phyloP scores from a whole-genome alignment of 441 rosid genomes.

The Syzygium syzygioides region DNA sequence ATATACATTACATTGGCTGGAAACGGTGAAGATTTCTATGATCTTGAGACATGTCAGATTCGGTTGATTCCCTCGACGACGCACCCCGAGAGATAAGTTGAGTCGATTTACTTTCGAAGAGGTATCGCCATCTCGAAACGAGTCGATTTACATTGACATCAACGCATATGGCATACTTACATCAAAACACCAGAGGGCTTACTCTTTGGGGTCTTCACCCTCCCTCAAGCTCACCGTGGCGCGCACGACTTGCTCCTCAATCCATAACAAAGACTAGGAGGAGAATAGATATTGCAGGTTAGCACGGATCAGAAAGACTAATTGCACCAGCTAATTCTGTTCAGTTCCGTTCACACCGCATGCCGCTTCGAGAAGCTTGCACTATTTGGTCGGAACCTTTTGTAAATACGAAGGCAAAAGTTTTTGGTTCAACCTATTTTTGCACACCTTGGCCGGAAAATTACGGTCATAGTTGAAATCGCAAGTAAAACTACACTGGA shows the following conservation, averaged over 20 bases:
- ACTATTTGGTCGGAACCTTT: not conserved
- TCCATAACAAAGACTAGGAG: not conserved
- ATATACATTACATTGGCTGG: not conserved
- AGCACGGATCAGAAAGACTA: not conserved
- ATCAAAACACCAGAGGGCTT: not conserved
- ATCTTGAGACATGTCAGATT: too few species aligned
- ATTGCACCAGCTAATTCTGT: not conserved
- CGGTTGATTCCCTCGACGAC: too few species aligned
- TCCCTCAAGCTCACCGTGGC: not conserved
- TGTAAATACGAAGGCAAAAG: not conserved
- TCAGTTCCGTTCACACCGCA: not conserved
- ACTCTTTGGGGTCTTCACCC: not conserved
- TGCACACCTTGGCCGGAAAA: not conserved
- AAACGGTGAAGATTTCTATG: not conserved
- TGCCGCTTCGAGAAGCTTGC: not conserved
- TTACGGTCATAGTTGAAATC: not conserved
- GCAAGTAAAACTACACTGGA: not conserved
- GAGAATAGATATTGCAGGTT: not conserved
- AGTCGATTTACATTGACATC: not conserved
- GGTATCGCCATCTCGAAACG: not conserved
- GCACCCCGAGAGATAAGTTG: not conserved
- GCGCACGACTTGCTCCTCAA: not conserved
- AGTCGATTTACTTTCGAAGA: not conserved
- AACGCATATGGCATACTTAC: not conserved
- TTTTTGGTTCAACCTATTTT: not conserved